phyloP scores from a whole-genome alignment of 2,329 filamentous ascomycete genomes.

The Pleoardoris graminearum region DNA sequence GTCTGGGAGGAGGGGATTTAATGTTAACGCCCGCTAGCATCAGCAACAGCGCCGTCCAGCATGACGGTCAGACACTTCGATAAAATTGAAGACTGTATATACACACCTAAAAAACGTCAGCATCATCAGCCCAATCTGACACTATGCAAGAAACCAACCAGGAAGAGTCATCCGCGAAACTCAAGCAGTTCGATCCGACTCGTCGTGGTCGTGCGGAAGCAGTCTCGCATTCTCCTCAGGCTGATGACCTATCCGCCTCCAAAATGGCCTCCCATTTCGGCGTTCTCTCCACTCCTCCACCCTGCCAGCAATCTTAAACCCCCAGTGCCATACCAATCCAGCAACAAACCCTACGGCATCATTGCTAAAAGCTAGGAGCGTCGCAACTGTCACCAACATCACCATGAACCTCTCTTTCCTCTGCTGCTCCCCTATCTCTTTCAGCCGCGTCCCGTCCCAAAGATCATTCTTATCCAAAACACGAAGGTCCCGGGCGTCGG shows the following conservation, averaged over 20 bases:
- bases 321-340: conserved; percentile 77
- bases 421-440: conserved; percentile 67
- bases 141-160: no score
- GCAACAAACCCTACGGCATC: conserved; percentile 85
- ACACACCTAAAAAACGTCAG: no score
- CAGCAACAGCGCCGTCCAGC: no score
- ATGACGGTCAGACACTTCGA: no score
- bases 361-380: conserved; percentile 83
- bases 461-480: conserved; percentile 40
- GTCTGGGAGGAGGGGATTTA: no score
- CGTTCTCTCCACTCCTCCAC: conserved; percentile 31
- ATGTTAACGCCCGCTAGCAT: no score
- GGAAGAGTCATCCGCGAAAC: neutral
- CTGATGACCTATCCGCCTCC: conserved; percentile 26
- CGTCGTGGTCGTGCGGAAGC: conserved; percentile 34
- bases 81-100: no score
- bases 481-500: conserved; percentile 64
- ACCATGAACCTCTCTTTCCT: conserved; percentile 78
- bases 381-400: conserved; percentile 85
- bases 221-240: conserved; percentile 27
- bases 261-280: conserved; percentile 23
- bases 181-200: conserved; percentile 34
- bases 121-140: no score
- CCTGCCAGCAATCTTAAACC: conserved; percentile 52
- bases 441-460: conserved; percentile 50